Conservation (phyloP, 305 asterid genomes). For the Fraxinus latifolia region DNA sequence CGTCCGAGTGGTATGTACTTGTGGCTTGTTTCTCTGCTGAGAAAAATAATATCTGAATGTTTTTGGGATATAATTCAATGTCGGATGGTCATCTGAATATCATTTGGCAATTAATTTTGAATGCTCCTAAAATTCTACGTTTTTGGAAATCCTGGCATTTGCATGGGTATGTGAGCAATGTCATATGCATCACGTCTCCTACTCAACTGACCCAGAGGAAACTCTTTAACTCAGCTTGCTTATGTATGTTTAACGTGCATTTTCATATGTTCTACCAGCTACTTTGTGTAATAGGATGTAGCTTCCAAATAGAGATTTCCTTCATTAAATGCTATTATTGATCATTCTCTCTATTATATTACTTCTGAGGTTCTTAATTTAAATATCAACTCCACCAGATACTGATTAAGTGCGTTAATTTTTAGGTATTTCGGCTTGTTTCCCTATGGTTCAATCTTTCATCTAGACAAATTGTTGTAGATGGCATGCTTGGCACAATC, state of each 20-base stretch:
- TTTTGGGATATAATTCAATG: background rate
- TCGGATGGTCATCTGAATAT: background rate
- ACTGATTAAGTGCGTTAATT: conserved; percentile 20
- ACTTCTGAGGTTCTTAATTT: conserved; percentile 12
- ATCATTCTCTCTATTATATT: conserved; percentile 8
- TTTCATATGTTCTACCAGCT: conserved; percentile 1
- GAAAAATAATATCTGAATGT: background rate
- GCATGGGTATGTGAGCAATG: background rate
- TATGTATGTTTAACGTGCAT: conserved; percentile 6
- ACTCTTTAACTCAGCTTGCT: background rate
- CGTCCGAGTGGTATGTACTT: conserved; percentile 75
- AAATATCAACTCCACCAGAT: conserved; percentile 1
- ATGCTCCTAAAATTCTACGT: background rate
- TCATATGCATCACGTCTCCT: conserved; percentile 14
- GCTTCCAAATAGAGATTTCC: conserved; percentile 15
- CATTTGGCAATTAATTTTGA: background rate
- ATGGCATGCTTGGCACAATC: conserved; percentile 71
- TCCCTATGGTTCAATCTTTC: conserved; percentile 94
- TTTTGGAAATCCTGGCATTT: background rate
- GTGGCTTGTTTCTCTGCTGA: conserved; percentile 8
- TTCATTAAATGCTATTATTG: conserved; percentile 2
- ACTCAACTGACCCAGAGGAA: conserved; percentile 1
- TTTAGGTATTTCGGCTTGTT: conserved; percentile 92
- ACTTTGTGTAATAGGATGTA: background rate
- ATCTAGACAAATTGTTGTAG: conserved; percentile 59